Conservation (phyloP, 768 basidiomycete species). For the Lactifluus subvellereus region DNA sequence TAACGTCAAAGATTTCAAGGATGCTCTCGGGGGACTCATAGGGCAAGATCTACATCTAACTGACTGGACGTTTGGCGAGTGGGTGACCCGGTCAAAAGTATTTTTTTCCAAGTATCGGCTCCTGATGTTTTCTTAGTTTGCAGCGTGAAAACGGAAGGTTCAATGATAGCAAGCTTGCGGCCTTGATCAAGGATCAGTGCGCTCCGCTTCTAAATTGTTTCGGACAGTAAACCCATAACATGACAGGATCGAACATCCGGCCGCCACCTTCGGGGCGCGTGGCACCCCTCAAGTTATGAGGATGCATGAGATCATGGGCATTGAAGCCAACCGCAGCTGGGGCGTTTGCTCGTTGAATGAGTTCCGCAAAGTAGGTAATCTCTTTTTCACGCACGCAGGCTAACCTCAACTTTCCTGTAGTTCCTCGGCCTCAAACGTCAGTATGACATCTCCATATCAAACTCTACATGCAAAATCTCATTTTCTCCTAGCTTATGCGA, state of each 20-base stretch:
- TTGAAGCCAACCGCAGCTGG: conserved; percentile 70
- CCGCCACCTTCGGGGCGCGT: conserved; percentile 68
- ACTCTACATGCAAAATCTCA: background rate
- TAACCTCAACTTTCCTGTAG: conserved; percentile 28
- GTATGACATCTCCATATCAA: conserved; percentile 20
- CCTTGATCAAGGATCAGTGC: conserved; percentile 60
- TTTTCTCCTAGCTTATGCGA: conserved; percentile 47
- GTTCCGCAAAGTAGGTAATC: conserved; percentile 54
- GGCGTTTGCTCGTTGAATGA: conserved; percentile 82
- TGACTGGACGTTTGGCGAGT: conserved; percentile 67
- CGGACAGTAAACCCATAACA: background rate
- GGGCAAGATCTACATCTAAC: conserved; percentile 40
- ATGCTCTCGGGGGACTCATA: conserved; percentile 37
- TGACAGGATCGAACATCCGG: conserved; percentile 61
- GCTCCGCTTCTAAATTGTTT: conserved; percentile 26
- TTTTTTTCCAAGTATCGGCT: background rate
- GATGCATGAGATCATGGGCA: conserved; percentile 79
- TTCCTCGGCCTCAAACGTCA: conserved; percentile 74
- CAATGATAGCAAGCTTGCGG: conserved; percentile 65
- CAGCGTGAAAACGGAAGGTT: conserved; percentile 56
- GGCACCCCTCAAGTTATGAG: conserved; percentile 68
- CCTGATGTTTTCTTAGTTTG: conserved; percentile 37
- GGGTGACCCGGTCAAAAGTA: conserved; percentile 23
- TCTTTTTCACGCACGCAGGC: background rate
- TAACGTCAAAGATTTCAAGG: conserved; percentile 47